Evolutionary conservation across 192 early-diverging fungal species (phyloP), one percentile per base, ranked within the genome.

Genomic region (Lobosporangium transversale): DNA sequence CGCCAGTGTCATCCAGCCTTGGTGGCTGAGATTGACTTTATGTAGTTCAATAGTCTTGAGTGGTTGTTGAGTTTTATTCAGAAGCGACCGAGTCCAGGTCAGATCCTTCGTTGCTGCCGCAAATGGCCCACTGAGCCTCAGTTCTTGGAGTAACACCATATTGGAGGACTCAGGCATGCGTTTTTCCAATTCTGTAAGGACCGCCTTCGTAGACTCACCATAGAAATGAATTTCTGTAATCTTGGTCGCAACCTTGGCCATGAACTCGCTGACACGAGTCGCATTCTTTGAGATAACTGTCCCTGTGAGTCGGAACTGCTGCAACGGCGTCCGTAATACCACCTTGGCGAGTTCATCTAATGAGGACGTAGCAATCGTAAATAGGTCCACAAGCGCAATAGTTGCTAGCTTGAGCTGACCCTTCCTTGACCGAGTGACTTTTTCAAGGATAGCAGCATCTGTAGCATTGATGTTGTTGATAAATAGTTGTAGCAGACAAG

Each of bases 1-100:
- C 8, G 61, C 70, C 0, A 73, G 37, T 12, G 62, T 73, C 70
- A 73, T 73, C 70, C 70, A 73, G 5, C 70, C 70, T 23, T 73
- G 60, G 32, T 73, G 70, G 24, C 70, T 62, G 30, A 73, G 42
- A 15, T 73, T 62, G 17, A 62, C 62, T 18, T 40, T 57, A 12
- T 63, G 61, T 21, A 73, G 47, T 32, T 73, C 70, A 42, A 73
- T 44, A 23, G 53, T 73, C 14, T 20, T 47, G 10, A 73, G 17
- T n/a, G 70, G 70, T 5, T 40, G 37, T 10, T 7, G 7, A 14
- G 8, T 14, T 12, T 73, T 73, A 14, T 43, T 42, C 21, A 71
- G 33, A n/a, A 71, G 24, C 3, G 70, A 53, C 14, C 50, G 53
- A 18, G 59, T 54, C 70, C 70, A 73, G 8, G 61, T 58, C 55